These are phyloP conservation scores for Quercus wislizeni DNA, from an alignment of 306 rosid genomes.

Conservation along the genomic window DNA sequence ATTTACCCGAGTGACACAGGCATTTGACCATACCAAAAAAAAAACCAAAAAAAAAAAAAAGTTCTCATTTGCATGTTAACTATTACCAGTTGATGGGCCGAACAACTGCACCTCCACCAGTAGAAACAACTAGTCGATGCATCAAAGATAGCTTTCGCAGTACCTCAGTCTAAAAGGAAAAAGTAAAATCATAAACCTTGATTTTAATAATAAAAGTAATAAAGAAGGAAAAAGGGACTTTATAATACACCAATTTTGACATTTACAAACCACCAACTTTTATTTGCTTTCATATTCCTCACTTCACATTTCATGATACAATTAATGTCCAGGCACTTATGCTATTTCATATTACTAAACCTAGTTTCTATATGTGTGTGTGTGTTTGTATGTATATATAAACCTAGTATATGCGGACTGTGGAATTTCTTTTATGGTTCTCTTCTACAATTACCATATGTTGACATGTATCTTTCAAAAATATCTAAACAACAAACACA, in stretches of 20 bases:
- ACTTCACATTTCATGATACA: no score
- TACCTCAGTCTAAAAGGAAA: constrained; percentile 61
- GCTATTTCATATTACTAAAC: no score
- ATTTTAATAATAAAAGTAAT: constrained; percentile 10
- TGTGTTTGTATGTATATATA: no score
- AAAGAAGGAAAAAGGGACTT: not conserved
- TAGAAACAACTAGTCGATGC: constrained; percentile 70
- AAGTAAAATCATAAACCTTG: constrained; percentile 10
- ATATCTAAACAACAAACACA: no score
- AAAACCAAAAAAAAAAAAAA: not conserved
- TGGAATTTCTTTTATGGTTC: no score
- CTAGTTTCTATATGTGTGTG: no score
- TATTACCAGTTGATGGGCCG: constrained; percentile 84
- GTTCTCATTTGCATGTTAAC: constrained; percentile 2
- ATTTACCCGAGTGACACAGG: constrained; percentile 3
- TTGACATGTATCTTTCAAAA: no score
- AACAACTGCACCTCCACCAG: constrained; percentile 93
- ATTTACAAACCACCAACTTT: not conserved
- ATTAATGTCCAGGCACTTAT: no score
- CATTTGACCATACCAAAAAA: not conserved
- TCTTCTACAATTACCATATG: no score
- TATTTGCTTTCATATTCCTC: not conserved
- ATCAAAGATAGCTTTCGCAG: constrained; percentile 61
- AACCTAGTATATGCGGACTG: no score
- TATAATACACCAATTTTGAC: not conserved